These are phyloP conservation scores for Aquilaria agallochum DNA, from an alignment of 441 rosid species.

Conservation along the genomic window DNA sequence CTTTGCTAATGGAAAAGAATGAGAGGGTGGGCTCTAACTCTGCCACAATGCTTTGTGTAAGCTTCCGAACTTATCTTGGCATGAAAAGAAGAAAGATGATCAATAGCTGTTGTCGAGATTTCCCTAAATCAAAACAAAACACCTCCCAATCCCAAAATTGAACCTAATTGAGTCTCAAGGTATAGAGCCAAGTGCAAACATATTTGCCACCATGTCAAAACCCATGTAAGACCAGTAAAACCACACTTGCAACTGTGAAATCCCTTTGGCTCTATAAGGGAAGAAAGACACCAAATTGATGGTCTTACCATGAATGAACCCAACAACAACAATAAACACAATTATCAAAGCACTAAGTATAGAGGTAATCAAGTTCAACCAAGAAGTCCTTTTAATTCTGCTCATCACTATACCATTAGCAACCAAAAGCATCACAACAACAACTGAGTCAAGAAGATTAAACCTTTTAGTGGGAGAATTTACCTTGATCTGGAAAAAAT, in stretches of 20 bases:
- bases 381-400: slow-evolving; percentile 65
- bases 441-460: slow-evolving; percentile 68
- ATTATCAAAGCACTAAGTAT: slow-evolving; percentile 37
- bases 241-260: slow-evolving; percentile 62
- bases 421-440: slow-evolving; percentile 50
- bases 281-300: slow-evolving; percentile 62
- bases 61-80: too few relatives aligned
- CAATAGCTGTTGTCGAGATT: too few relatives aligned
- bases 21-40: too few relatives aligned
- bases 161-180: too few relatives aligned
- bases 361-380: slow-evolving; percentile 60
- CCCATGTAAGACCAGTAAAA: slow-evolving; percentile 80
- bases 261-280: slow-evolving; percentile 57
- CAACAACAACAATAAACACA: slow-evolving; percentile 48
- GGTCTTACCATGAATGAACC: slow-evolving; percentile 51
- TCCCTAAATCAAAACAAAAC: too few relatives aligned
- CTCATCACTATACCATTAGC: slow-evolving; percentile 61
- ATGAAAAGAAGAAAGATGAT: too few relatives aligned
- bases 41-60: too few relatives aligned
- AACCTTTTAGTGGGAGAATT: slow-evolving; percentile 52
- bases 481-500: slow-evolving; percentile 46
- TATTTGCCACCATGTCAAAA: slow-evolving; percentile 75
- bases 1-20: too few relatives aligned
- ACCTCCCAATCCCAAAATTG: too few relatives aligned
- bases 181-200: slow-evolving; percentile 14